phyloP scores from a whole-genome alignment of 2,329 filamentous ascomycete genomes.

The Cytospora schulzeri region DNA sequence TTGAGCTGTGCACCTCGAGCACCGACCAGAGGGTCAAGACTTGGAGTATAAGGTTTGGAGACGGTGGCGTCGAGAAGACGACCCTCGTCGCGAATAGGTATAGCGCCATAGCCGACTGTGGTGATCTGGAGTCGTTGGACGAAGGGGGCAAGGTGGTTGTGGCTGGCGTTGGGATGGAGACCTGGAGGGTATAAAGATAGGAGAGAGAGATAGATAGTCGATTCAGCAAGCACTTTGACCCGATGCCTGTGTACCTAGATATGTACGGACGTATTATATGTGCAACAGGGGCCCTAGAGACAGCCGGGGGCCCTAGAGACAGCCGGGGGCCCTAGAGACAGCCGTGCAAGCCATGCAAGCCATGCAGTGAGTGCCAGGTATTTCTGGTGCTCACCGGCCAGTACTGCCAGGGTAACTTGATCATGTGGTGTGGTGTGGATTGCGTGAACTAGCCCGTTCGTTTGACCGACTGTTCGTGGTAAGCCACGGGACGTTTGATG shows the following conservation, averaged over 20 bases:
- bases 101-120: constrained; percentile 63
- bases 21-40: constrained; percentile 64
- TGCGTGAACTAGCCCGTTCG: constrained; percentile 4
- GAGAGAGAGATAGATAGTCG: background rate
- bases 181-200: constrained; percentile 42
- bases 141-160: constrained; percentile 39
- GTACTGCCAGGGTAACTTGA: too few relatives aligned
- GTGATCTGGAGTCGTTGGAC: constrained; percentile 49
- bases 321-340: too few relatives aligned
- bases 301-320: too few relatives aligned
- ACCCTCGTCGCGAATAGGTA: constrained; percentile 52
- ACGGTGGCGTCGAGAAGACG: constrained; percentile 32
- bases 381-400: too few relatives aligned
- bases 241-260: background rate
- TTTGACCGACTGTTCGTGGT: constrained; percentile 4
- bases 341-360: too few relatives aligned
- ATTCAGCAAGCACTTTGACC: background rate
- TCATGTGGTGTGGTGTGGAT: background rate
- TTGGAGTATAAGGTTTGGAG: constrained; percentile 45
- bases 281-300: too few relatives aligned
- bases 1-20: constrained; percentile 49
- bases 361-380: too few relatives aligned
- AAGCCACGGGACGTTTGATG: constrained; percentile 1
- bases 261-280: too few relatives aligned
- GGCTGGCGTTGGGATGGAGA: constrained; percentile 51